Evolutionary conservation across 208 protist species (phyloP).

Genomic region (Trypanosoma avium): DNA sequence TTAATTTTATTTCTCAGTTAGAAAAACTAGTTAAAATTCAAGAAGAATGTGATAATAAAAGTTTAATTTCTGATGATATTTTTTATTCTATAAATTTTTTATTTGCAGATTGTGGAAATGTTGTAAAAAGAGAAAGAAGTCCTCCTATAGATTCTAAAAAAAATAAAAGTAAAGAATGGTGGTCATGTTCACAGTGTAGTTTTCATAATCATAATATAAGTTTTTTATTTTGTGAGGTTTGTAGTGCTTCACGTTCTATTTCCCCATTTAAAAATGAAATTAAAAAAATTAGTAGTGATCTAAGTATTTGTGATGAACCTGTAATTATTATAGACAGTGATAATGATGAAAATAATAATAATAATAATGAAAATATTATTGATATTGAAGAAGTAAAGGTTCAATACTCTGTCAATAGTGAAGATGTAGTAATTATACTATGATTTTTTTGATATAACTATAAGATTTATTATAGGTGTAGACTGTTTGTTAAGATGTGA

Average conservation of each 20-base stretch:
- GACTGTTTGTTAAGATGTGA: too few species aligned
- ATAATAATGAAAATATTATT: too few species aligned
- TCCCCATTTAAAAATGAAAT: background rate
- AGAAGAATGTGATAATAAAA: background rate
- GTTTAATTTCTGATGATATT: background rate
- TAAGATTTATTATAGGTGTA: too few species aligned
- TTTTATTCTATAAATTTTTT: background rate
- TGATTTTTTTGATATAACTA: too few species aligned
- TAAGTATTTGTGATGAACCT: background rate
- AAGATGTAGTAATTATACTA: conserved; percentile 5
- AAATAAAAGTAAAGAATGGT: background rate
- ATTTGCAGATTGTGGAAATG: conserved; percentile 17
- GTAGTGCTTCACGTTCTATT: conserved; percentile 11
- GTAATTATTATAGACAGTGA: conserved; percentile 21
- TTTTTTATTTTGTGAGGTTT: conserved; percentile 30
- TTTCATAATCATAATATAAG: conserved; percentile 11
- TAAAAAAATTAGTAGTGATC: too few species aligned
- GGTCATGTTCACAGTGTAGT: conserved; percentile 24
- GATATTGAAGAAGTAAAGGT: too few species aligned
- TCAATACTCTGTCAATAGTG: background rate
- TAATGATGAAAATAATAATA: too few species aligned
- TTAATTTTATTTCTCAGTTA: conserved; percentile 16
- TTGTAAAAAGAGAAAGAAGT: conserved; percentile 13
- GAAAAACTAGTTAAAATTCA: background rate
- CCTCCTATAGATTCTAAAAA: background rate